A percentile compares a stretch with the other conserved stretches of the same genome.
Evolutionary conservation across 805 yeast genomes (phyloP).

Genomic region (Metschnikowia matae): DNA sequence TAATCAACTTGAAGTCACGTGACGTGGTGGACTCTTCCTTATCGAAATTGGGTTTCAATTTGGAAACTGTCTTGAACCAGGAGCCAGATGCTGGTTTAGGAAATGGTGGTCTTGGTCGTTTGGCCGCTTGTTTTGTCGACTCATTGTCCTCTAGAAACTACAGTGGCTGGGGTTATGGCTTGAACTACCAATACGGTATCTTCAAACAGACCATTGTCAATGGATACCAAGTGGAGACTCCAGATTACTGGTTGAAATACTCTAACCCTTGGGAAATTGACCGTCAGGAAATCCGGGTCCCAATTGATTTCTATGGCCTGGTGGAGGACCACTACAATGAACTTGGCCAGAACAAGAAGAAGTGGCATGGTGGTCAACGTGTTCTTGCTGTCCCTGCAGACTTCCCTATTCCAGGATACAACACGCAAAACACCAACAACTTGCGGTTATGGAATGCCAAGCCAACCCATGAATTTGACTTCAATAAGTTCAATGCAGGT

Average conservation of each 20-base stretch:
- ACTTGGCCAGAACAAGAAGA: slow-evolving; percentile 54
- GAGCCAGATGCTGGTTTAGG: slow-evolving; percentile 96
- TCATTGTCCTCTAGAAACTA: slow-evolving; percentile 80
- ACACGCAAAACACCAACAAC: slow-evolving; percentile 79
- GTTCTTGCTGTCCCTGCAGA: slow-evolving; percentile 88
- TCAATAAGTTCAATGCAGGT: slow-evolving; percentile 85
- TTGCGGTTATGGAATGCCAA: slow-evolving; percentile 85
- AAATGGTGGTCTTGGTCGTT: slow-evolving; percentile 91
- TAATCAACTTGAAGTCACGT: slow-evolving; percentile 73
- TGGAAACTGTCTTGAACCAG: slow-evolving; percentile 78
- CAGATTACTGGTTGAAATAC: slow-evolving; percentile 89
- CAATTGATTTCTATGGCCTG: slow-evolving; percentile 85
- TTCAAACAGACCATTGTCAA: slow-evolving; percentile 85
- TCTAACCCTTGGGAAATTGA: slow-evolving; percentile 94
- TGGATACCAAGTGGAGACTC: slow-evolving; percentile 91
- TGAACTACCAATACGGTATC: slow-evolving; percentile 90
- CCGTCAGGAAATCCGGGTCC: slow-evolving; percentile 80
- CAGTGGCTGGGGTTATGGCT: slow-evolving; percentile 96
- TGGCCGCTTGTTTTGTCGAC: slow-evolving; percentile 92
- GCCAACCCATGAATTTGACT: slow-evolving; percentile 90
- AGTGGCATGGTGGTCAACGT: slow-evolving; percentile 87
- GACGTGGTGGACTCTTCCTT: slow-evolving; percentile 44
- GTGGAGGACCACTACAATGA: slow-evolving; percentile 52
- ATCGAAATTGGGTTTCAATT: slow-evolving; percentile 75
- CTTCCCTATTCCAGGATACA: slow-evolving; percentile 89